Base-by-base conservation (phyloP, 257 asterid genomes). In the Mitragyna speciosa region DNA sequence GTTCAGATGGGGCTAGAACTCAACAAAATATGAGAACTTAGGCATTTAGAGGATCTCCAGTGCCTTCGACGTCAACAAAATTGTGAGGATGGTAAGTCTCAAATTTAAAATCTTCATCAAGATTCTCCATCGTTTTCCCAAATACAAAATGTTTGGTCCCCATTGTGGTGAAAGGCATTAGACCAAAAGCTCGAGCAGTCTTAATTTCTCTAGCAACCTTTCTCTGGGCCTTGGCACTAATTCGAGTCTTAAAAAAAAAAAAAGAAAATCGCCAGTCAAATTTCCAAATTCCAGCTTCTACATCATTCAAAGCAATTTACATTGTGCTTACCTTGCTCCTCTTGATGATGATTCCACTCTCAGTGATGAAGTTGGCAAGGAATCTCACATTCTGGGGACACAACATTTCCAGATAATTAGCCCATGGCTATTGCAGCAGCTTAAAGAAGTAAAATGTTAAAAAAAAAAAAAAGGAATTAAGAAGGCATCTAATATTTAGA, bases 131-230 rank as follows among this genome's bases (percentile, higher is more conserved):
- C 11, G 99, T 85, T 73, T 14, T 51, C 17, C 96, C 97, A 65
- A 69, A 89, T 11, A 41, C 75, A 61, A 94, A 94, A 0, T 84
- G 90, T 84, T 96, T 96, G 51, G 95, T 91, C 61, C 99, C 98
- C 99, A 96, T 94, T 41, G 96, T 87, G 75, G 98, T 94, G 90
- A 96, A 96, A 4, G 99, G 99, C 95, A 96, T 85, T 72, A 96
- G 90, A 72, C 99, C 97, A 66, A 96, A 96, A 70, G 97, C 94
- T 39, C 99, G 89, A 47, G 98, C 98, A 72, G 99, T 95, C 89
- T 95, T 93, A 86, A 95, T 95, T 89, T 91, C 99, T 52, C 91
- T 81, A 26, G 91, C 90, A 14, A 88, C 72, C 82, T 86, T 88
- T 78, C 90, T 84, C 79, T 88, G 91, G 11, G 91, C 91, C 86